A percentile compares a stretch with the other conserved stretches of the same genome.
These are phyloP conservation scores for Penicillium coprophilum DNA, from an alignment of 495 filamentous ascomycete genomes.

Conservation along the genomic window DNA sequence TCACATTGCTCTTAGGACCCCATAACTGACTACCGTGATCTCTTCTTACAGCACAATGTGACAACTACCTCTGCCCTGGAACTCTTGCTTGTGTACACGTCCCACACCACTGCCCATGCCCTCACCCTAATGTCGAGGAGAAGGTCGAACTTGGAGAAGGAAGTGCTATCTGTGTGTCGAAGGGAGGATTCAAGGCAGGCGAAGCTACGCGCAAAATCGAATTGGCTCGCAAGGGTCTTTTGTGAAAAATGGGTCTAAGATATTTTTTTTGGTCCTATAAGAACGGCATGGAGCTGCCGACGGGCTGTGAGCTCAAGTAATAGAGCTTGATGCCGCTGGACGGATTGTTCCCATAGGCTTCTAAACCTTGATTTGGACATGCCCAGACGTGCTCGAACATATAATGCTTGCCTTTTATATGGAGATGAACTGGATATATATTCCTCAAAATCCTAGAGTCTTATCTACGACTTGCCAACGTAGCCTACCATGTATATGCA, in stretches of 20 bases:
- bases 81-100: slow-evolving; percentile 89
- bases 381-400: not conserved
- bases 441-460: not conserved
- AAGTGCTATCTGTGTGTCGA: slow-evolving; percentile 74
- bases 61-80: slow-evolving; percentile 87
- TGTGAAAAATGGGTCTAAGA: slow-evolving; percentile 47
- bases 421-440: not conserved
- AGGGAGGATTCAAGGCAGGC: slow-evolving; percentile 74
- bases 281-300: not conserved
- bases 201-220: slow-evolving; percentile 78
- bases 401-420: not conserved
- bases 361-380: not conserved
- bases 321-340: slow-evolving; percentile 2
- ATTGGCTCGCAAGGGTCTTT: slow-evolving; percentile 76
- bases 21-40: not conserved
- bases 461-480: not conserved
- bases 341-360: not conserved
- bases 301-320: not conserved
- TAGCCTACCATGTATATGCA: not conserved
- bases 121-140: slow-evolving; percentile 77
- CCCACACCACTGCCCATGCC: slow-evolving; percentile 91
- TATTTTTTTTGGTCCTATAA: not conserved
- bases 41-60: slow-evolving; percentile 60
- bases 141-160: slow-evolving; percentile 87
- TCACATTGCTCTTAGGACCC: not conserved